Evolutionary conservation across 805 yeast genomes (phyloP).

Genomic region (Kluyveromyces nonfermentans): DNA sequence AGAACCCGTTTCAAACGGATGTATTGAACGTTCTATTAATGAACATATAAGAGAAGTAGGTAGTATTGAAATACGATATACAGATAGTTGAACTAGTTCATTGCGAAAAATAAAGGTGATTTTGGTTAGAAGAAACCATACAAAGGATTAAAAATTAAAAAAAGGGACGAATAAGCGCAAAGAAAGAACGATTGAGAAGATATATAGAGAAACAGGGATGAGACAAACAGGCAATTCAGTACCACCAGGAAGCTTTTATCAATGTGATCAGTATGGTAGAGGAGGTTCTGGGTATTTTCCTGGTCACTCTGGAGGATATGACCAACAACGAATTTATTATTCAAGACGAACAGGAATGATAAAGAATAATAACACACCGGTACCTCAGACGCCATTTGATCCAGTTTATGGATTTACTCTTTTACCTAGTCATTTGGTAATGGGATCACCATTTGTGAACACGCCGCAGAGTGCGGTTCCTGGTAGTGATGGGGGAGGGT

Average conservation of each 20-base stretch:
- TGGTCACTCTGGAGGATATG: neutral
- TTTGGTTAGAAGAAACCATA: neutral
- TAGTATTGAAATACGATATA: neutral
- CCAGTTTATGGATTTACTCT: conserved; percentile 49
- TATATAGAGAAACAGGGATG: too few species aligned
- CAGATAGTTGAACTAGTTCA: too few species aligned
- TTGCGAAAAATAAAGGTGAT: neutral
- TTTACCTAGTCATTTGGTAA: conserved; percentile 52
- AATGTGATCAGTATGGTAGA: neutral
- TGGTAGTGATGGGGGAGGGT: neutral
- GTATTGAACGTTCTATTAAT: too few species aligned
- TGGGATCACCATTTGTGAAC: conserved; percentile 49
- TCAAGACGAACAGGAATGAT: conserved; percentile 12
- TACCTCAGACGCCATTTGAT: conserved; percentile 50
- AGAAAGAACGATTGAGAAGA: neutral
- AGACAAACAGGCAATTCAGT: neutral
- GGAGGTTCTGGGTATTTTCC: neutral
- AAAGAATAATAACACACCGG: conserved; percentile 5
- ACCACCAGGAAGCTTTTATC: neutral
- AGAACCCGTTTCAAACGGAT: too few species aligned
- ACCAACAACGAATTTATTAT: conserved; percentile 10
- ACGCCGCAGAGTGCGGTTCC: conserved; percentile 20
- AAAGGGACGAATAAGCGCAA: neutral
- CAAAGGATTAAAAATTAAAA: too few species aligned
- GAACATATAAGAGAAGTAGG: neutral